Evolutionary conservation across 169 alveolate species (phyloP), one percentile per base, ranked within the genome.

Genomic region (Plasmodium billcollinsi): DNA sequence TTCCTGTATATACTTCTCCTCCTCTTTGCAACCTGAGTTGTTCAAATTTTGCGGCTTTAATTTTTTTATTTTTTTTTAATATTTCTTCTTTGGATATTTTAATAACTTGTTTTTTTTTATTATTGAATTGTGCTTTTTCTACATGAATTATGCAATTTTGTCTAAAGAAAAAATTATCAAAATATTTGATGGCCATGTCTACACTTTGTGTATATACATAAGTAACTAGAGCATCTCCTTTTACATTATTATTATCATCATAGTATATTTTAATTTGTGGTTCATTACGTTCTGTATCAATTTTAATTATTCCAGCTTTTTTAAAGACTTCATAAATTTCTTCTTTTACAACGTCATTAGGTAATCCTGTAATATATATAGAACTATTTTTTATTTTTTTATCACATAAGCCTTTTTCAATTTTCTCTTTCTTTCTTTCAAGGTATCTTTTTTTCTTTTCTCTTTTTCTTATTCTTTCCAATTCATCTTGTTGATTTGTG

Each of bases 301-400:
- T 94, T 89, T 96, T 95, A 20, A 96, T 91, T 63, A 96, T 93
- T 4, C 97, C 97, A 4, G 97, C 97, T 65, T 93, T 89, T 61
- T 91, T 95, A 90, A 96, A 96, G 7, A 95, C 93, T 12, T 62
- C 75, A 15, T 90, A 90, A 43, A 95, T 93, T 65, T 95, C 97
- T 49, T 85, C 94, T 54, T 54, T 72, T 8, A 95, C 93, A 67
- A 89, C 88, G 86, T 93, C 96, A 26, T 74, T 88, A 21, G 97
- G 97, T 14, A 95, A 90, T 1, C 96, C 96, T 52, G 95, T 58
- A 18, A 95, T 88, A 73, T 95, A 95, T 4, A 95, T 92, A 61
- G 94, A 94, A 43, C 91, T 89, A 63, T 93, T 94, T 49, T 89
- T 94, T 80, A 93, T 52, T 50, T 86, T 61, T 52, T 45, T 74